Percentiles rank a stretch among this genome's conserved stretches.
Conservation (phyloP, 2,329 filamentous ascomycete genomes). For the Anisogramma anomala region DNA sequence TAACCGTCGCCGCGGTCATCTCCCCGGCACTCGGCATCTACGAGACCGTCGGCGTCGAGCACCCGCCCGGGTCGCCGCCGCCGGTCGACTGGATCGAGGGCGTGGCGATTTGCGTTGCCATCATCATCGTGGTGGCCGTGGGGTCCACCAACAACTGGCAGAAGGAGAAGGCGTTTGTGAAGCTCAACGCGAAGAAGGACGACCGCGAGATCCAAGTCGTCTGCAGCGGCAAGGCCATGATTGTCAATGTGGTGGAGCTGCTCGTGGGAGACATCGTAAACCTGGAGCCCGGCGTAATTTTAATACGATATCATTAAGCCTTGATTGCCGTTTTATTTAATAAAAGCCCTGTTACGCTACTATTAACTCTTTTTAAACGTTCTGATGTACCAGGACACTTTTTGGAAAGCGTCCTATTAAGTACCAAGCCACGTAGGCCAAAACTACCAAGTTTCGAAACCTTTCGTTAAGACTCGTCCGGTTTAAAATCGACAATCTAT, state of each 20-base stretch:
- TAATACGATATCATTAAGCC: too few species aligned
- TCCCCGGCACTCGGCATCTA: conserved; percentile 61
- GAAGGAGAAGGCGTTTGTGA: conserved; percentile 49
- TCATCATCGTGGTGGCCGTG: conserved; percentile 49
- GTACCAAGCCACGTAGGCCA: too few species aligned
- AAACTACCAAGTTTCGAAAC: too few species aligned
- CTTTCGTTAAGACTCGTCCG: too few species aligned
- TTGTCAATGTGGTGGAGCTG: conserved; percentile 52
- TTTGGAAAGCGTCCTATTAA: too few species aligned
- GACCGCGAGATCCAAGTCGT: conserved; percentile 51
- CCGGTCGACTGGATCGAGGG: conserved; percentile 53
- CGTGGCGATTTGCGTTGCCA: conserved; percentile 49
- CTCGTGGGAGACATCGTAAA: conserved; percentile 55
- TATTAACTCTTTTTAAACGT: too few species aligned
- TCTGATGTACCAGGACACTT: too few species aligned
- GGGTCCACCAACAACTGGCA: conserved; percentile 52
- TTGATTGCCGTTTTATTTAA: too few species aligned
- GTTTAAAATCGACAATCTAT: too few species aligned
- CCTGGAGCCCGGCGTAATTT: conserved; percentile 56
- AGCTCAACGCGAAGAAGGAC: conserved; percentile 46
- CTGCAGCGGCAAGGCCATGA: conserved; percentile 49
- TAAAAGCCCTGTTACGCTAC: too few species aligned
- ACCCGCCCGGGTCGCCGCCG: conserved; percentile 26
- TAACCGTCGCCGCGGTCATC: conserved; percentile 56
- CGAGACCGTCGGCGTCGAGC: conserved; percentile 42